Evolutionary conservation across 345 rosid genomes (phyloP), one percentile per base, ranked within the genome.

Genomic region (Adansonia digitata): DNA sequence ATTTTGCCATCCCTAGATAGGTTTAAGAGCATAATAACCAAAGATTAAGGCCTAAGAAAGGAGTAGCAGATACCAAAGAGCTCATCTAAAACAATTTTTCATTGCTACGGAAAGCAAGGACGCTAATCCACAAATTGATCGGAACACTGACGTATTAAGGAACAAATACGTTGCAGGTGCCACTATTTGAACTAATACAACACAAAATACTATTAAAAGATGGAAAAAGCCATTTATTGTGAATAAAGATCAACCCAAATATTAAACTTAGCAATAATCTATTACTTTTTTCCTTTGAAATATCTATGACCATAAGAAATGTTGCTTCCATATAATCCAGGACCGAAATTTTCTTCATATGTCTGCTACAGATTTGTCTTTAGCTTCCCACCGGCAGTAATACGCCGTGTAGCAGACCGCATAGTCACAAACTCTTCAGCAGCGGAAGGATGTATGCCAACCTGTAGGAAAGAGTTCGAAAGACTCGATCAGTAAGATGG

Each of bases 401-500:
- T 69, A 43, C 89, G 94, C 85, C 97, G 89, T 1, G 98, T 91
- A 69, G 92, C 98, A 60, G 92, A n/a, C n/a, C n/a, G n/a, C n/a
- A n/a, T n/a, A n/a, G n/a, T n/a, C n/a, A n/a, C n/a, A n/a, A n/a
- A 95, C 80, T 95, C 99, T 81, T 95, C n/a, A n/a, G n/a, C n/a
- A n/a, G n/a, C n/a, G n/a, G n/a, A n/a, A n/a, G n/a, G 99, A 78
- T 95, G 98, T 79, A 95, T 90, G 52, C 99, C 99, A n/a, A n/a
- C n/a, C n/a, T n/a, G 86, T n/a, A 26, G 45, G 53, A 57, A 73
- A 45, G 24, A 35, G 43, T 55, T 68, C 55, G 52, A 62, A 73
- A 75, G 15, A 34, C 49, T 65, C 27, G 65, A 4, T 39, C 12
- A 26, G 62, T 51, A 11, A 34, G 55, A 31, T 35, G 49, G 24